A percentile compares a stretch with the other conserved stretches of the same genome.
Conservation (phyloP, 2,329 filamentous ascomycete genomes). For the Beauveria brongniartii region DNA sequence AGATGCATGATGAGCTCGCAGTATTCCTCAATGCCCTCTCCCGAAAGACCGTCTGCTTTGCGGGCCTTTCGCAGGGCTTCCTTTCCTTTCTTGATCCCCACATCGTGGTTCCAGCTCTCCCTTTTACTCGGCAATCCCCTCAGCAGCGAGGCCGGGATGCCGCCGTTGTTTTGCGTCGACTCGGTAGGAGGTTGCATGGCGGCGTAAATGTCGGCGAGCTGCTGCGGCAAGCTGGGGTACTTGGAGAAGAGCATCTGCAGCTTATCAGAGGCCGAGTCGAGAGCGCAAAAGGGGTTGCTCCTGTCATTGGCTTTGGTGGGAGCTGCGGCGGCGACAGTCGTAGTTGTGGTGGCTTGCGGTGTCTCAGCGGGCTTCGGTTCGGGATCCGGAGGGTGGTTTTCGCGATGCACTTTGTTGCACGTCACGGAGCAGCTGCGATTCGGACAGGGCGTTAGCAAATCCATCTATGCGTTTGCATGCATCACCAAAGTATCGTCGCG, state of each 20-base stretch:
- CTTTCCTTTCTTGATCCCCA: conserved; percentile 48
- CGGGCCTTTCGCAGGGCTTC: conserved; percentile 44
- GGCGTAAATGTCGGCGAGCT: conserved; percentile 40
- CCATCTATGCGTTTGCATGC: too few species aligned
- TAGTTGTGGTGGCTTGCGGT: conserved; percentile 8
- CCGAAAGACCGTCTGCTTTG: conserved; percentile 42
- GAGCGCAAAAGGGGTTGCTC: conserved; percentile 40
- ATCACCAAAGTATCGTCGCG: too few species aligned
- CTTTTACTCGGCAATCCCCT: conserved; percentile 21
- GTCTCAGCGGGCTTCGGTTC: conserved; percentile 18
- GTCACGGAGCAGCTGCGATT: conserved; percentile 47
- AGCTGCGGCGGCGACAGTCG: neutral
- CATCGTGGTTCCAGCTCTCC: conserved; percentile 48
- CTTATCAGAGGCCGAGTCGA: conserved; percentile 39
- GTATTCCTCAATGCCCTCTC: conserved; percentile 54
- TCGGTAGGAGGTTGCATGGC: conserved; percentile 40
- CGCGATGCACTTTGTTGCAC: conserved; percentile 46
- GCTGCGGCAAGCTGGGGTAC: conserved; percentile 41
- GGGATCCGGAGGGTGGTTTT: conserved; percentile 38
- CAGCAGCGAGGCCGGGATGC: conserved; percentile 16
- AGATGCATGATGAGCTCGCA: conserved; percentile 47
- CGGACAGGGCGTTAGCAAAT: conserved; percentile 10
- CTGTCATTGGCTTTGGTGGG: conserved; percentile 16
- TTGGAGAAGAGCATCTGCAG: conserved; percentile 42
- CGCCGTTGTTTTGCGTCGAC: conserved; percentile 25